Evolutionary conservation across 768 basidiomycete genomes (phyloP).

Genomic region (Podaxis mareebaensis): DNA sequence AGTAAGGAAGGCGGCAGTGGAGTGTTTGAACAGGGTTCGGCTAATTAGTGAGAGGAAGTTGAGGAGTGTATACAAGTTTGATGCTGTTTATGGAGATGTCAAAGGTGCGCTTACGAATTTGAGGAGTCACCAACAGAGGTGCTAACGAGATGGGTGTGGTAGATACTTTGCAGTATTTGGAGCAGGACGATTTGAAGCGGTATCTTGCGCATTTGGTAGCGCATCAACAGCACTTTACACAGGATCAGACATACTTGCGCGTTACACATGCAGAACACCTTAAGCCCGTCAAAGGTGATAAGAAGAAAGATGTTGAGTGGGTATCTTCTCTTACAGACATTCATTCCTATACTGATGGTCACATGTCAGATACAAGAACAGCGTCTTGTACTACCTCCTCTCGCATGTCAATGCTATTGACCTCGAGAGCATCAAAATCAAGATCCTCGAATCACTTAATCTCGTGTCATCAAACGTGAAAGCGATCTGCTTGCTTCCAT

Average conservation of each 20-base stretch:
- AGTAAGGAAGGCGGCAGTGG: slow-evolving; percentile 52
- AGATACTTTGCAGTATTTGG: slow-evolving; percentile 67
- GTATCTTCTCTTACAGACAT: slow-evolving; percentile 24
- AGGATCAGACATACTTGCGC: slow-evolving; percentile 59
- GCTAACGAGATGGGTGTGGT: background rate
- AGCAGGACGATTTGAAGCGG: slow-evolving; percentile 58
- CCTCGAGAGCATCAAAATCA: slow-evolving; percentile 45
- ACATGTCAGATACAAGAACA: slow-evolving; percentile 60
- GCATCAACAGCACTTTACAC: slow-evolving; percentile 54
- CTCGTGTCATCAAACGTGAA: slow-evolving; percentile 48
- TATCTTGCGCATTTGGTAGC: slow-evolving; percentile 56
- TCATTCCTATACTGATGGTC: background rate
- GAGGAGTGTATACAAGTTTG: slow-evolving; percentile 67
- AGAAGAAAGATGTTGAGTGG: slow-evolving; percentile 54
- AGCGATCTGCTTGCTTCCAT: slow-evolving; percentile 58
- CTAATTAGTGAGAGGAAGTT: slow-evolving; percentile 44
- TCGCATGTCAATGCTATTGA: slow-evolving; percentile 74
- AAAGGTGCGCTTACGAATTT: slow-evolving; percentile 44
- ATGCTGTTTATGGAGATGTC: slow-evolving; percentile 66
- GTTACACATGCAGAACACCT: slow-evolving; percentile 63
- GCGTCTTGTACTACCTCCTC: slow-evolving; percentile 72
- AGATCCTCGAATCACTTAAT: slow-evolving; percentile 50
- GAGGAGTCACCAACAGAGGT: slow-evolving; percentile 11
- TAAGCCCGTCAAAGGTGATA: slow-evolving; percentile 46
- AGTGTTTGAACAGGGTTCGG: slow-evolving; percentile 52